Conservation (phyloP, 352 stramenopile genomes). For the Phytophthora pistaciae region DNA sequence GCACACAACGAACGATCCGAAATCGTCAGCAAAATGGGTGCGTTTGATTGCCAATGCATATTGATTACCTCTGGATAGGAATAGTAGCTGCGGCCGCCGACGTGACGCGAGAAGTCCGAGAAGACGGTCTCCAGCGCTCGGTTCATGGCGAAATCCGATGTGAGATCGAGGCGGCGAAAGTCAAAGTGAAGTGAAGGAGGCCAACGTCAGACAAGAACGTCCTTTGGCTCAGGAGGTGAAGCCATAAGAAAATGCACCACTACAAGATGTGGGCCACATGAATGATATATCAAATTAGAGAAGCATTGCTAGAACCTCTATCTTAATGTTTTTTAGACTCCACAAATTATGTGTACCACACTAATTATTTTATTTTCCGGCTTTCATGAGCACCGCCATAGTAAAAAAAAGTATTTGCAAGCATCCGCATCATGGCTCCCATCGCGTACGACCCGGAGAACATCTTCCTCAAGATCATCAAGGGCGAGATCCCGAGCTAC, state of each 20-base stretch:
- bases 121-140: conserved; percentile 78
- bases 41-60: background rate
- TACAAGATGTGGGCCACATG: background rate
- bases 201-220: conserved; percentile 9
- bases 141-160: conserved; percentile 53
- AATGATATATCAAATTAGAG: background rate
- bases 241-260: conserved; percentile 16
- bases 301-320: too few species aligned
- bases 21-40: background rate
- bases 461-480: conserved; percentile 88
- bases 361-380: background rate
- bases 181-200: conserved; percentile 20
- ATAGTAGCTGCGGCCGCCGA: conserved; percentile 57
- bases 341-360: background rate
- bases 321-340: too few species aligned
- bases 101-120: conserved; percentile 60
- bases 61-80: conserved; percentile 62
- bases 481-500: conserved; percentile 74
- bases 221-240: conserved; percentile 22
- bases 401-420: background rate
- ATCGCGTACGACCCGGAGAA: conserved; percentile 79
- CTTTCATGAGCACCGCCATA: background rate
- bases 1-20: background rate
- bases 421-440: conserved; percentile 30
- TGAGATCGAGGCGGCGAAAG: conserved; percentile 8